A percentile compares a stretch with the other conserved stretches of the same genome.
Conservation (phyloP, 345 rosid species). For the Dipteronia sinensis region DNA sequence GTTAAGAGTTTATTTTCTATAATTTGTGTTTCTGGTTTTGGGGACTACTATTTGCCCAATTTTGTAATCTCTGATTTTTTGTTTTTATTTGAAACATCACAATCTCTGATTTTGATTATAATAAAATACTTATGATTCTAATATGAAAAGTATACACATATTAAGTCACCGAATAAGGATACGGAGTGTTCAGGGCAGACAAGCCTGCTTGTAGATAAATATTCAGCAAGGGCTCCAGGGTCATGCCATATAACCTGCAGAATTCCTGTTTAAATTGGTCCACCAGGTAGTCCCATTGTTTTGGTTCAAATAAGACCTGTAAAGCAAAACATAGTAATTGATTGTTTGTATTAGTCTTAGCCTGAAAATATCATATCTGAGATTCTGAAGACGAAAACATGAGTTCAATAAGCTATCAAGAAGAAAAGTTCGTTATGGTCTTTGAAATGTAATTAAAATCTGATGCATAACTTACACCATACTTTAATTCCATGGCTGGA, state of each 20-base stretch:
- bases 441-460: background rate
- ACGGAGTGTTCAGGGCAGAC: slow-evolving; percentile 95
- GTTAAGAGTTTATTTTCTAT: no score
- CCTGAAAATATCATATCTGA: background rate
- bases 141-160: background rate
- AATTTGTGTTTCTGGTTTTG: no score
- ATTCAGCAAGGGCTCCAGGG: slow-evolving; percentile 84
- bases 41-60: no score
- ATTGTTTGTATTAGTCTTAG: slow-evolving; percentile 1
- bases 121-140: background rate
- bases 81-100: no score
- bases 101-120: background rate
- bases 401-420: background rate
- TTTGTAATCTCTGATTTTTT: no score
- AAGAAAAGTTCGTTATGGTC: background rate
- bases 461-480: background rate
- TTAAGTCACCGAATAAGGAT: slow-evolving; percentile 42
- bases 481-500: background rate
- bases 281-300: slow-evolving; percentile 93
- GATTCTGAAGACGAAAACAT: background rate
- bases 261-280: slow-evolving; percentile 90
- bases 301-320: slow-evolving; percentile 82
- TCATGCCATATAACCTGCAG: slow-evolving; percentile 95
- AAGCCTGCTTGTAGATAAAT: slow-evolving; percentile 95
- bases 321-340: slow-evolving; percentile 16